These are phyloP conservation scores for Corynascus novoguineensis DNA, from an alignment of 495 filamentous ascomycete species.

Conservation along the genomic window DNA sequence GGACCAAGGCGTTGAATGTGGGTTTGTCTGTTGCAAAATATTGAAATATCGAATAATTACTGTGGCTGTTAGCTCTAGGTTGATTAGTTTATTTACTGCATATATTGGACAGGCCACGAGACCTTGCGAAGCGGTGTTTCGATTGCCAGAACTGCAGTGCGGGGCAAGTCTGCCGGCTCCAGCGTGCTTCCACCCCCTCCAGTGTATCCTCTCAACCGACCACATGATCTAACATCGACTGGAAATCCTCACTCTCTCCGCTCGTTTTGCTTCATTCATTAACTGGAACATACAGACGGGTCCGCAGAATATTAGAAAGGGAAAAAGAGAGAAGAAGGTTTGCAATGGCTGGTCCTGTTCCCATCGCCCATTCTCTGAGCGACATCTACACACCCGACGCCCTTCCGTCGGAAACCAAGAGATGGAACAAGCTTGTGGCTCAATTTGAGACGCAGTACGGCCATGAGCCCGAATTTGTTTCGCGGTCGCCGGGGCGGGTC, in stretches of 20 bases:
- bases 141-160: background rate
- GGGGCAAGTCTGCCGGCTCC: background rate
- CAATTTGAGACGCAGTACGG: slow-evolving; percentile 71
- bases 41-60: background rate
- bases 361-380: slow-evolving; percentile 52
- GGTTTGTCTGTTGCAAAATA: too few species aligned
- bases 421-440: slow-evolving; percentile 68
- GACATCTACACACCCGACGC: slow-evolving; percentile 66
- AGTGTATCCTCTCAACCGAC: too few species aligned
- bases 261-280: background rate
- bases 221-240: too few species aligned
- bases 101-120: too few species aligned
- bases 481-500: slow-evolving; percentile 86
- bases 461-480: slow-evolving; percentile 68
- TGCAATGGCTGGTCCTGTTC: slow-evolving; percentile 54
- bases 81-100: background rate
- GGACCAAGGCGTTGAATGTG: background rate
- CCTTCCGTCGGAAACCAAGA: slow-evolving; percentile 47
- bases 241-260: too few species aligned
- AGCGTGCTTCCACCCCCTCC: background rate
- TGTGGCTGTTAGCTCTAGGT: background rate
- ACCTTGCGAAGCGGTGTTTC: background rate
- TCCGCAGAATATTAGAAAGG: background rate
- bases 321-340: background rate
- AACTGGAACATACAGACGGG: background rate